Evolutionary conservation across 2,329 filamentous ascomycete species (phyloP).

Genomic region (Lecanicillium sp.): DNA sequence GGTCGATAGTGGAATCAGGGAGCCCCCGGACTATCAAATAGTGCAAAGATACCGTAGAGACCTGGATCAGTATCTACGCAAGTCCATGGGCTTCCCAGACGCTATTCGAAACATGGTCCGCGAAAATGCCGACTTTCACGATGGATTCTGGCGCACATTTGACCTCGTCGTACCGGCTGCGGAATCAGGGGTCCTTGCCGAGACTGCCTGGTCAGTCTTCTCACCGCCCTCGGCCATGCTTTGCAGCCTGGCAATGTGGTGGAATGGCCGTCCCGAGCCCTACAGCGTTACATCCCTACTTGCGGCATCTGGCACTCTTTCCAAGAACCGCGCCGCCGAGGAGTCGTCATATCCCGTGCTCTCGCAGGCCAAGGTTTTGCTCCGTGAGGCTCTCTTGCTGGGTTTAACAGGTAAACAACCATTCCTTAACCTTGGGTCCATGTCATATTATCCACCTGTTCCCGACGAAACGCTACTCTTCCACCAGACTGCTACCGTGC

Average conservation of each 20-base stretch:
- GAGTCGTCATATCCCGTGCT: constrained; percentile 40
- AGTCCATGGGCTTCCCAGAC: constrained; percentile 3
- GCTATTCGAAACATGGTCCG: constrained; percentile 1
- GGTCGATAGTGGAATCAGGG: background rate
- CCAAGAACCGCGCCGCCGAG: constrained; percentile 39
- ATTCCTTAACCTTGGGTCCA: constrained; percentile 25
- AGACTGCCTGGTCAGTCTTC: constrained; percentile 3
- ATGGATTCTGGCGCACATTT: constrained; percentile 7
- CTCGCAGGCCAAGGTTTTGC: constrained; percentile 44
- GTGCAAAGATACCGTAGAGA: constrained; percentile 4
- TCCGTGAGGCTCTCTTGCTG: constrained; percentile 46
- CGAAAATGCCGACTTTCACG: constrained; percentile 6
- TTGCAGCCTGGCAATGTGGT: constrained; percentile 40
- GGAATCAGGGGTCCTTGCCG: constrained; percentile 3
- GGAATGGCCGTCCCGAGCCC: constrained; percentile 38
- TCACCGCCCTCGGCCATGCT: constrained; percentile 35
- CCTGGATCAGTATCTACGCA: constrained; percentile 4
- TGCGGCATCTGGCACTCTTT: constrained; percentile 40
- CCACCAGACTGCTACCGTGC: constrained; percentile 38
- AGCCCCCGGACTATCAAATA: background rate
- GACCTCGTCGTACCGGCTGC: constrained; percentile 5
- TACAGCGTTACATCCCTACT: constrained; percentile 47
- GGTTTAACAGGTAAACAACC: constrained; percentile 43
- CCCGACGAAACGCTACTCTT: constrained; percentile 37
- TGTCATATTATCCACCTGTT: constrained; percentile 13